These are phyloP conservation scores for Aspergillus glaucus DNA, from an alignment of 2,329 filamentous ascomycete species.

Conservation along the genomic window DNA sequence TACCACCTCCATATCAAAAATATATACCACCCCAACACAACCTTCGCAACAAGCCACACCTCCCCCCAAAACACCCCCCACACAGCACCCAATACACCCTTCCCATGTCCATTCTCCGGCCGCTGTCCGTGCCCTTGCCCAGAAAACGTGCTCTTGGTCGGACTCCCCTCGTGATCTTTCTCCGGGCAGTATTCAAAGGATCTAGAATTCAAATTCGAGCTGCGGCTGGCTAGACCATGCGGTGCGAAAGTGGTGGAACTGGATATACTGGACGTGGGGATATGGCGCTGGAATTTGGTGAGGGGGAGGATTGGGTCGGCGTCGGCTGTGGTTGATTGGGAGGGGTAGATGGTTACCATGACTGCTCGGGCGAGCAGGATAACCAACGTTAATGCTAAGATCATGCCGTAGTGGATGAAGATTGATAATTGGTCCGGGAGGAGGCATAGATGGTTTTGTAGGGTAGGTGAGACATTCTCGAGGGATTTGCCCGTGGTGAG, in stretches of 20 bases:
- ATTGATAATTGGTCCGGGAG: slow-evolving; percentile 81
- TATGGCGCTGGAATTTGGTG: slow-evolving; percentile 17
- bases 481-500: slow-evolving; percentile 32
- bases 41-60: slow-evolving; percentile 56
- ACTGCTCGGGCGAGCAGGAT: slow-evolving; percentile 43
- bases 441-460: slow-evolving; percentile 86
- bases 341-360: slow-evolving; percentile 20
- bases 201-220: slow-evolving; percentile 15
- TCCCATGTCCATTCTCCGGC: slow-evolving; percentile 14
- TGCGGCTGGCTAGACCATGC: slow-evolving; percentile 23
- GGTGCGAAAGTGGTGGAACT: slow-evolving; percentile 24
- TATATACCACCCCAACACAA: slow-evolving; percentile 59
- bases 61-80: slow-evolving; percentile 57
- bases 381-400: slow-evolving; percentile 51
- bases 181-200: slow-evolving; percentile 18
- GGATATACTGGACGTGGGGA: slow-evolving; percentile 26
- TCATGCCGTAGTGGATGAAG: slow-evolving; percentile 68
- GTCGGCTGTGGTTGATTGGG: slow-evolving; percentile 5
- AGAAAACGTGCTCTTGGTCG: slow-evolving; percentile 10
- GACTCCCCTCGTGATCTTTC: slow-evolving; percentile 15
- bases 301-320: slow-evolving; percentile 22
- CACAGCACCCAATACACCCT: slow-evolving; percentile 37
- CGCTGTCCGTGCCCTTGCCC: slow-evolving; percentile 19
- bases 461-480: slow-evolving; percentile 43
- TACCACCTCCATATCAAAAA: slow-evolving; percentile 62